Base-by-base conservation (phyloP, 2,329 filamentous ascomycete species). In the Verticillium tricorpus region DNA sequence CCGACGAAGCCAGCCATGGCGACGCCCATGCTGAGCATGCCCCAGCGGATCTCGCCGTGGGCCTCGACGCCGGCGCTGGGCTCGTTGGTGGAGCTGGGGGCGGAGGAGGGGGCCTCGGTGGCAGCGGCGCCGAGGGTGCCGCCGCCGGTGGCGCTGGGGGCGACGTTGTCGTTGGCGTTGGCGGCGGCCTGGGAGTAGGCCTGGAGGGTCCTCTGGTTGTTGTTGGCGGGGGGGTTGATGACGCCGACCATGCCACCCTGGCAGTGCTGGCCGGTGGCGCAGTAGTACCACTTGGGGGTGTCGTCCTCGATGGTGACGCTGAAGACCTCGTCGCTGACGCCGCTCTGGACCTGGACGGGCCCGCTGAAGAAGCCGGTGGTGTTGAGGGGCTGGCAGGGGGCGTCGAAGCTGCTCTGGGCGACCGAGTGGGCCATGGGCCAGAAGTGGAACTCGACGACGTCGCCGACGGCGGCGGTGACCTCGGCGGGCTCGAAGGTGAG, bases 231-330 rank as follows among this genome's bases (percentile, higher is more conserved):
- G 5, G 65, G 31, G 45, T 66, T 64, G 54, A 66, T 64, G 12
- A 83, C 83, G 59, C 82, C 82, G 57, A 85, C 82, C 82, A 87
- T 87, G 56, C 84, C 84, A n/a, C 68, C 72, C 67, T 87, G 82
- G 69, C 86, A 89, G 73, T 89, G 86, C 62, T 76, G 80, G 39
- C 68, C 78, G 62, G 86, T 82, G 17, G 82, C 82, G 70, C 85
- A 89, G 77, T 87, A 89, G 69, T 83, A 82, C 85, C 87, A 89
- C 62, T 88, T 81, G 1, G 86, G 85, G 56, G 80, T 83, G 2
- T 76, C 78, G 66, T 82, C 75, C 63, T 81, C 67, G 25, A 66
- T 34, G 12, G 66, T 7, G 60, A 66, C 28, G 17, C 59, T 60
- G 60, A 69, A 70, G 15, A 66, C 66, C 28, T 67, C 61, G 9